Base-by-base conservation (phyloP, 768 basidiomycete species). In the Daedaleopsis nitida region DNA sequence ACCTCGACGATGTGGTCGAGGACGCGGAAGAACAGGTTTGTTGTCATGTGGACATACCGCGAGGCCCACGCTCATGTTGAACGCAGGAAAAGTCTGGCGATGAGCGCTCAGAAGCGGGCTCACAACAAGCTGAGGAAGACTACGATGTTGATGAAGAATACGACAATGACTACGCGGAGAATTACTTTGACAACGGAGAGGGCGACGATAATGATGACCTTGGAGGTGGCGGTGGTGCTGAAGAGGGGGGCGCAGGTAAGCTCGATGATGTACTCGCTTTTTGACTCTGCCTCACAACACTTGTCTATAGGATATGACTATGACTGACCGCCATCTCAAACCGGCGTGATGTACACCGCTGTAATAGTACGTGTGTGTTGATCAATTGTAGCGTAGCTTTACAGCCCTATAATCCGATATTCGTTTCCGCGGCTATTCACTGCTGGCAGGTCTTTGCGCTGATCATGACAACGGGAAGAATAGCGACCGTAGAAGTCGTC, bases 121-220 rank as follows among this genome's bases (percentile, higher is more conserved):
- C 89, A 12, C 86, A 88, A 66, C 83, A 73, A 34, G 81, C 74
- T 8, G 85, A 86, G 43, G 86, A 84, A 24, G 91, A 94, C 72
- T 93, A 93, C 69, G 92, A 93, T 64, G 89, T 91, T 21, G 89
- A 93, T 35, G 93, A 96, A 72, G 92, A 93, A 67, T 92, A 94
- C 69, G 92, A 94, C 73, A 93, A 94, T 65, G 92, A 94, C 64
- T 94, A 94, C 63, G 92, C 88, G 3, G 89, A 90, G 63, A 92
- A 94, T 70, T 94, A 94, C 79, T 94, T 94, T 70, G 92, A 94
- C 72, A 93, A 92, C 56, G 92, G 92, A 17, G 92, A 93, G 73
- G 86, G 80, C 4, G 92, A 94, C 55, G 90, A 94, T 68, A 73
- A 83, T 57, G 92, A 94, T 67, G 87, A 92, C 67, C 72, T 91